A percentile compares a stretch with the other conserved stretches of the same genome.
phyloP scores from a whole-genome alignment of 768 basidiomycete species.

The Suillus hirtellus region DNA sequence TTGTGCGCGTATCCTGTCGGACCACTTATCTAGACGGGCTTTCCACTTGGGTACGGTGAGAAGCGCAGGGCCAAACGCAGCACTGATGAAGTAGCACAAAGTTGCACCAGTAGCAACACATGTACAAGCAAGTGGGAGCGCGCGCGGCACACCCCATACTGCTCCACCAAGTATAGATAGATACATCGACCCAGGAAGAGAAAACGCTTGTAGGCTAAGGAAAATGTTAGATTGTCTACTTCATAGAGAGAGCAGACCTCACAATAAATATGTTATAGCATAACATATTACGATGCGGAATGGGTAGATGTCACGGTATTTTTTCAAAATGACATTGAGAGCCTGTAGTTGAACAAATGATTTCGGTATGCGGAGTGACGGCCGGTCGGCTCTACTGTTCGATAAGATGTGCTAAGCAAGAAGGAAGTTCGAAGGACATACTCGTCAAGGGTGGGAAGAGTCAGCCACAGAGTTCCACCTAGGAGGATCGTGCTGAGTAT shows the following conservation, averaged over 20 bases:
- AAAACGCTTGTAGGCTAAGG: constrained; percentile 89
- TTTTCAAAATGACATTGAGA: constrained; percentile 83
- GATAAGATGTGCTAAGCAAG: constrained; percentile 13
- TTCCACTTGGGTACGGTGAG: constrained; percentile 87
- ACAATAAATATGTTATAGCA: constrained; percentile 91
- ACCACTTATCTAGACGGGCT: constrained; percentile 79
- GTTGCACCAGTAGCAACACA: constrained; percentile 91
- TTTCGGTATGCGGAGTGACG: constrained; percentile 78
- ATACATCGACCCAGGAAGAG: constrained; percentile 97
- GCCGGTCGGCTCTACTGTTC: constrained; percentile 67
- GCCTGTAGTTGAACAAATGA: constrained; percentile 85
- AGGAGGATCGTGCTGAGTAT: constrained; percentile 66
- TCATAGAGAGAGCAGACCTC: constrained; percentile 34
- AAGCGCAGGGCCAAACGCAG: constrained; percentile 90
- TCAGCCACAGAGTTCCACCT: constrained; percentile 76
- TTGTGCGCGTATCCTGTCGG: constrained; percentile 72
- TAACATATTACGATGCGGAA: constrained; percentile 85
- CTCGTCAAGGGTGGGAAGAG: constrained; percentile 79
- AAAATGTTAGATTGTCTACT: constrained; percentile 13
- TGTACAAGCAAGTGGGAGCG: constrained; percentile 86
- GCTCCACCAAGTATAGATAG: constrained; percentile 95
- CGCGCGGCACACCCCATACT: constrained; percentile 87
- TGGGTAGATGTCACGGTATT: constrained; percentile 89
- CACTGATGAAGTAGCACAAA: constrained; percentile 89
- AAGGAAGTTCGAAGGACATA: constrained; percentile 39